Percentiles rank a stretch among this genome's conserved stretches.
Evolutionary conservation across 1,139 yeast species (phyloP).

Genomic region (Pichia sp.): DNA sequence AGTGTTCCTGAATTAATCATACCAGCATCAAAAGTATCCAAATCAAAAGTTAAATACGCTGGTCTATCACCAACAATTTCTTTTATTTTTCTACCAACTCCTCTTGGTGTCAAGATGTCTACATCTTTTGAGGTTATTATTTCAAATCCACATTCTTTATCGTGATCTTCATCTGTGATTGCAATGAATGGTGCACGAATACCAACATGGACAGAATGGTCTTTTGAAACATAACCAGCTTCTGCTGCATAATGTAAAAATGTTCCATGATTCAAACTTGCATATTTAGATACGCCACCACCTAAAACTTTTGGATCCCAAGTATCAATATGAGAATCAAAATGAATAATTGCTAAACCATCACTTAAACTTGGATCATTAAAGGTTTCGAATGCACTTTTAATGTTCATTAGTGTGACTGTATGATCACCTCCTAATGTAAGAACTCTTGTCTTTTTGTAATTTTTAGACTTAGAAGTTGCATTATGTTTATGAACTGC

Average conservation of each 20-base stretch:
- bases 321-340: conserved; percentile 55
- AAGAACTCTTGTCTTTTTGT: conserved; percentile 31
- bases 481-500: conserved; percentile 37
- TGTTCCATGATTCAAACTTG: conserved; percentile 49
- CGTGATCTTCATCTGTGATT: conserved; percentile 38
- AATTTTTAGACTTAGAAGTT: conserved; percentile 13
- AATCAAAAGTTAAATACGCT: conserved; percentile 47
- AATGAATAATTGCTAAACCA: conserved; percentile 44
- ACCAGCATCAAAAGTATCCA: conserved; percentile 48
- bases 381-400: conserved; percentile 42
- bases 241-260: conserved; percentile 55
- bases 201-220: conserved; percentile 45
- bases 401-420: conserved; percentile 43
- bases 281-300: conserved; percentile 46
- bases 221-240: conserved; percentile 41
- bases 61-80: conserved; percentile 32
- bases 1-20: conserved; percentile 55
- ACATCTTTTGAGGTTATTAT: conserved; percentile 44
- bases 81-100: conserved; percentile 34
- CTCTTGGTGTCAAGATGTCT: conserved; percentile 30
- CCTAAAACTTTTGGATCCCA: conserved; percentile 53
- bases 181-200: conserved; percentile 47
- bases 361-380: conserved; percentile 31
- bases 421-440: conserved; percentile 60
- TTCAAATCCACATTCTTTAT: conserved; percentile 41